These are phyloP conservation scores for Kwoniella sp. DNA, from an alignment of 768 basidiomycete species.

Conservation along the genomic window DNA sequence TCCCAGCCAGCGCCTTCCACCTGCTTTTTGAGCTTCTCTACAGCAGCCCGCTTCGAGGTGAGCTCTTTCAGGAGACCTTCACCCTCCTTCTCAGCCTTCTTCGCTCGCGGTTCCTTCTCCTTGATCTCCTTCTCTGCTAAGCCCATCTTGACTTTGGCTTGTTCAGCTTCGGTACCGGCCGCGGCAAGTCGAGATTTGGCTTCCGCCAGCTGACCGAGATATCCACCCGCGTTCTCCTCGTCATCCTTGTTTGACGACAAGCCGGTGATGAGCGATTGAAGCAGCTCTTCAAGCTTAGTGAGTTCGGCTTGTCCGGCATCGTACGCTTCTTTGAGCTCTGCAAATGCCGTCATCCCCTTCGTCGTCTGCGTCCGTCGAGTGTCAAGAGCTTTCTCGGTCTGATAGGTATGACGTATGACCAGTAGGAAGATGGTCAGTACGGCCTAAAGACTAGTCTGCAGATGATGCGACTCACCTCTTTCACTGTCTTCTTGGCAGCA, in stretches of 20 bases:
- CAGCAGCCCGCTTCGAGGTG: slow-evolving; percentile 57
- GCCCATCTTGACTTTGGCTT: slow-evolving; percentile 71
- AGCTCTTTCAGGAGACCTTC: slow-evolving; percentile 73
- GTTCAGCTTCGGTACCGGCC: slow-evolving; percentile 80
- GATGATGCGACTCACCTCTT: slow-evolving; percentile 61
- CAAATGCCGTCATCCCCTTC: slow-evolving; percentile 63
- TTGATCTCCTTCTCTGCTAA: slow-evolving; percentile 80
- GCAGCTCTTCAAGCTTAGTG: slow-evolving; percentile 79
- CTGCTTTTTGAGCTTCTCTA: slow-evolving; percentile 64
- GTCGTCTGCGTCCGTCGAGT: slow-evolving; percentile 68
- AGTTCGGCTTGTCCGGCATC: slow-evolving; percentile 66
- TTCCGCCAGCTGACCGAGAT: slow-evolving; percentile 92
- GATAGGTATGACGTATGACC: background rate
- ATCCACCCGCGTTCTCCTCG: slow-evolving; percentile 75
- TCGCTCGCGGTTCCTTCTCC: slow-evolving; percentile 74
- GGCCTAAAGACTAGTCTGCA: background rate
- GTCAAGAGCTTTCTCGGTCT: slow-evolving; percentile 66
- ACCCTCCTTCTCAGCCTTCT: slow-evolving; percentile 81
- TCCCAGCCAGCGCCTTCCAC: slow-evolving; percentile 74
- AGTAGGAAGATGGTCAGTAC: slow-evolving; percentile 14
- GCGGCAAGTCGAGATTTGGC: slow-evolving; percentile 75
- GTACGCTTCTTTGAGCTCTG: slow-evolving; percentile 70
- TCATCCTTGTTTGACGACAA: slow-evolving; percentile 67
- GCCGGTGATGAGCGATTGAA: slow-evolving; percentile 91
- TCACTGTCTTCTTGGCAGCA: slow-evolving; percentile 63